A percentile compares a stretch with the other conserved stretches of the same genome.
Conservation (phyloP, 164 flowering plant species). For the Magnolia officinalis region DNA sequence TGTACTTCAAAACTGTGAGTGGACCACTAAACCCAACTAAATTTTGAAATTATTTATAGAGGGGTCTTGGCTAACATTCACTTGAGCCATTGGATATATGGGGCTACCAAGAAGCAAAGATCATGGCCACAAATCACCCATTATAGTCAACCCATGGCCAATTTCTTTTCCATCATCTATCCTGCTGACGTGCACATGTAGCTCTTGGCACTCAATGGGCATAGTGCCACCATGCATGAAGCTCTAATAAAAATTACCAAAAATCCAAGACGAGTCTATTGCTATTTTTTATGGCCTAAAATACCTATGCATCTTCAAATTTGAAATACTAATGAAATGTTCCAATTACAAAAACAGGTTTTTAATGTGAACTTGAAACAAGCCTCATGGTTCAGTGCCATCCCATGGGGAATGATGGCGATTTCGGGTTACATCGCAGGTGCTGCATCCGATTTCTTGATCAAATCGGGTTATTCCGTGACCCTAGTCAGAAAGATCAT, state of each 20-base stretch:
- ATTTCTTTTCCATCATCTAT: not conserved
- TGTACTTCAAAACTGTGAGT: conserved; percentile 91
- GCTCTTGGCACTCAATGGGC: not conserved
- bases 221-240: not conserved
- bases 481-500: conserved; percentile 78
- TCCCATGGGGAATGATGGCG: conserved; percentile 98
- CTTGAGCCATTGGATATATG: no score
- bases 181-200: not conserved
- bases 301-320: not conserved
- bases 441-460: conserved; percentile 58
- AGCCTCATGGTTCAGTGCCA: conserved; percentile 99
- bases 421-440: conserved; percentile 82
- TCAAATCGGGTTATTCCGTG: conserved; percentile 58
- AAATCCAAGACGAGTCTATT: no score
- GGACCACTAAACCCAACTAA: not conserved
- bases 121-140: no score
- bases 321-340: not conserved
- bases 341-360: conserved; percentile 39
- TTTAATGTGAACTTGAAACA: conserved; percentile 82
- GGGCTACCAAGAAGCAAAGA: no score
- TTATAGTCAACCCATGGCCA: no score
- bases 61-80: not conserved
- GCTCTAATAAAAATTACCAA: not conserved
- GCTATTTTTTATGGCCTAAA: not conserved
- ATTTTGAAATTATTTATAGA: not conserved